Conservation (phyloP, 371 early-diverging fungal species). For the Phascolomyces articulosus region DNA sequence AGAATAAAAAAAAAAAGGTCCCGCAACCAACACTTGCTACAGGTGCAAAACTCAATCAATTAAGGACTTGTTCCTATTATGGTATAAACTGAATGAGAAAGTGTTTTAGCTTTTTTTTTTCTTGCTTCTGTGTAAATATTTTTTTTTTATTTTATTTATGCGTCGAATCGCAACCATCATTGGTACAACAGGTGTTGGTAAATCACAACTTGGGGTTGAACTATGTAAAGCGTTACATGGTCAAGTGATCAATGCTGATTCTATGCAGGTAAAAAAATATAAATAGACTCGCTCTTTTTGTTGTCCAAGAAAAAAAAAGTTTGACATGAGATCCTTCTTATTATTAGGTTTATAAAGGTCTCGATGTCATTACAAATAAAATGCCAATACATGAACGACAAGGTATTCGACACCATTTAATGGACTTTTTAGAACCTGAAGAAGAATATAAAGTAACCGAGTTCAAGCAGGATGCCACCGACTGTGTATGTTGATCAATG, state of each 20-base stretch:
- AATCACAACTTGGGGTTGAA: constrained; percentile 89
- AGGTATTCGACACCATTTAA: constrained; percentile 83
- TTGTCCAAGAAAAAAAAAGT: background rate
- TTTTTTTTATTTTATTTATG: constrained; percentile 5
- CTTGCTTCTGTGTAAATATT: background rate
- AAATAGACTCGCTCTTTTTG: background rate
- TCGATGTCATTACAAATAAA: constrained; percentile 94
- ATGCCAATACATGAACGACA: constrained; percentile 74
- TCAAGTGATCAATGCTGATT: constrained; percentile 95
- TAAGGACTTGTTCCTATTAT: no score
- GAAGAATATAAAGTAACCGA: constrained; percentile 87
- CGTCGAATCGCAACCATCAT: constrained; percentile 54
- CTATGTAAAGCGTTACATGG: constrained; percentile 81
- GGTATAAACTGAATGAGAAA: no score
- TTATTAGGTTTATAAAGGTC: constrained; percentile 83
- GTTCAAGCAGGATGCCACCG: constrained; percentile 78
- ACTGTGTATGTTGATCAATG: constrained; percentile 53
- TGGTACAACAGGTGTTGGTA: constrained; percentile 95
- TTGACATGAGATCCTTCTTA: no score
- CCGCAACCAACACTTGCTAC: background rate
- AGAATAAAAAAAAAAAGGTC: background rate
- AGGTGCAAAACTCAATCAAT: no score
- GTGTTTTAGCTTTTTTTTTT: no score
- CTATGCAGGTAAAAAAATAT: constrained; percentile 77
- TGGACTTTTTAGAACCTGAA: constrained; percentile 77